phyloP scores from a whole-genome alignment of 352 stramenopile genomes.

The Phytophthora megakarya region DNA sequence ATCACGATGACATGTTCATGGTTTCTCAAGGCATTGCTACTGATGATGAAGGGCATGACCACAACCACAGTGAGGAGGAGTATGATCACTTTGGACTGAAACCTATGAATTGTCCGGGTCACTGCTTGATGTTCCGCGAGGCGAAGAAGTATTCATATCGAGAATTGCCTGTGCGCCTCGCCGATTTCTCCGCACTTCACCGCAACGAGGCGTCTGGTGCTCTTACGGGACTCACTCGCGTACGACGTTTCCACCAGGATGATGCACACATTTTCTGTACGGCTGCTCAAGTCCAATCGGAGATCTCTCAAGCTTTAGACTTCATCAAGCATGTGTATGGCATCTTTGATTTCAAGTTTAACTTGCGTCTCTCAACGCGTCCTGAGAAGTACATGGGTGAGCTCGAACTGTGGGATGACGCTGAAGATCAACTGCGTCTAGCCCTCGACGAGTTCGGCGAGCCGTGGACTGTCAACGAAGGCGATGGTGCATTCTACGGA shows the following conservation, averaged over 20 bases:
- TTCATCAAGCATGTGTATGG: constrained; percentile 95
- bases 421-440: constrained; percentile 73
- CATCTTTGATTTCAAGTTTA: constrained; percentile 96
- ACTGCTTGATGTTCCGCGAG: constrained; percentile 98
- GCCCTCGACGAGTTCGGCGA: constrained; percentile 74
- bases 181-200: constrained; percentile 96
- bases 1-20: constrained; percentile 97
- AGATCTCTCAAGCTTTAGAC: constrained; percentile 94
- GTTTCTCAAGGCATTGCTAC: constrained; percentile 69
- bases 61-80: constrained; percentile 33
- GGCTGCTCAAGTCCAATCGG: constrained; percentile 94
- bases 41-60: constrained; percentile 30
- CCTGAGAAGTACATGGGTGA: constrained; percentile 95
- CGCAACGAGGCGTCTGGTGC: constrained; percentile 96
- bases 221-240: constrained; percentile 95
- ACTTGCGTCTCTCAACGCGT: constrained; percentile 92
- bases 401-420: constrained; percentile 93
- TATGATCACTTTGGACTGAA: constrained; percentile 97
- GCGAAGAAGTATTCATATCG: constrained; percentile 94
- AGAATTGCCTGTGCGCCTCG: constrained; percentile 94
- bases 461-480: constrained; percentile 91
- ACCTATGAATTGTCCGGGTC: constrained; percentile 98
- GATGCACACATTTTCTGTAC: constrained; percentile 99
- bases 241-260: constrained; percentile 98
- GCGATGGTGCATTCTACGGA: constrained; percentile 97